Evolutionary conservation across 179 eudicot genomes (phyloP), one percentile per base, ranked within the genome.

Genomic region (Silene coronaria): DNA sequence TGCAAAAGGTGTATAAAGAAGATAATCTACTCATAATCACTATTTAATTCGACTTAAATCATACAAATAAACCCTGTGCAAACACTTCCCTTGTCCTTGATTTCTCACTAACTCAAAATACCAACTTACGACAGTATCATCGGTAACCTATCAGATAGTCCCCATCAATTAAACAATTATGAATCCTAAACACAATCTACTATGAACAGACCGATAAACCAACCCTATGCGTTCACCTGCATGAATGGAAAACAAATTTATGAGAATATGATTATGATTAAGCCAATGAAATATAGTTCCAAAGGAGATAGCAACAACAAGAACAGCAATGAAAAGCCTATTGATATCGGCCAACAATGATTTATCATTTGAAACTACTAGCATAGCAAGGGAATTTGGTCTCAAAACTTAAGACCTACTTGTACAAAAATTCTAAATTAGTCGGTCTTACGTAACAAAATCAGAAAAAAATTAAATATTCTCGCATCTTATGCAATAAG

Each of bases 191-290:
- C 19, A 71, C 46, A 28, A 64, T 53, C 59, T 53, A 36, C 77
- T 80, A 74, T 81, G 71, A 75, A 72, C 61, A 73, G 62, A 63
- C 79, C 69, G 72, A 64, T 26, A 38, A 51, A 27, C 13, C 36
- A 24, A 62, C 26, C 71, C 23, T n/a, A 11, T 61, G 66, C 12
- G 58, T 61, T 71, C 28, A 72, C 80, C 83, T 80, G 83, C 45
- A 26, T 34, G 66, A 45, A 22, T 51, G 57, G 6, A 51, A 17
- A 51, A 51, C 19, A 51, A 38, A 51, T 51, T 8, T 51, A 51
- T 17, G 42, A 48, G 55, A 2, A 48, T 51, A 51, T 13, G 57
- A 51, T 14, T 51, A 51, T 51, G 57, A 14, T 51, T 51, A 51
- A 12, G 14, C 6, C 57, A 13, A 51, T 5, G 19, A 51, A 51